Base-by-base conservation (phyloP, 176 grass and related monocot genomes). In the Thalia dealbata region DNA sequence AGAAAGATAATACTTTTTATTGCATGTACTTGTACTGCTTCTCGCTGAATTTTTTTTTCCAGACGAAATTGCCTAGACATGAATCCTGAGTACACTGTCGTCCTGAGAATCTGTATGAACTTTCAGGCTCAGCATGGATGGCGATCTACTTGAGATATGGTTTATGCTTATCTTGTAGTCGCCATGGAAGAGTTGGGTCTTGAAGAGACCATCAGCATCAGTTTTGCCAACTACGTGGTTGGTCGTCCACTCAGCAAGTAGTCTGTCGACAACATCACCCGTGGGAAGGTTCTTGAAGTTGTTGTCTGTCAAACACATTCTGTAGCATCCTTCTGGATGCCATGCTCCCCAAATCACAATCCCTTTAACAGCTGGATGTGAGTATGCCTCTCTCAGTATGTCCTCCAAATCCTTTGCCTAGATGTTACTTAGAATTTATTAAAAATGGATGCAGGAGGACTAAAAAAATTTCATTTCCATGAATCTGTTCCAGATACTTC, bases 301-400 rank as follows among this genome's bases (percentile, higher is more conserved):
- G 76, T 82, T 90, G 80, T 97, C 85, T 0, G 93, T 92, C 73
- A 97, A 80, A 69, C 89, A 97, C 93, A 97, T 92, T 41, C 70
- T 81, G 76, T 90, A 84, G 55, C 95, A 97, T 0, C 85, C 76
- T 15, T 78, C 35, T 22, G 83, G 81, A 52, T 74, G 90, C 87
- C 95, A 86, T 56, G 84, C 90, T 46, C 76, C 43, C 95, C 90
- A 92, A 8, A 92, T 76, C 11, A 97, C 78, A 5, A 97, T 84
- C 18, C 95, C 95, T 61, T 91, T 70, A 59, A 97, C 95, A 3
- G 83, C 87, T 26, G 90, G 95, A 74, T 97, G 95, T 35, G 90
- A 60, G 76, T 91, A 97, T 55, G 76, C 95, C 75, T 97, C 95
- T 78, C 95, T 70, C 22, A 91, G 79, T 10, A 97, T 75, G 55